A percentile compares a stretch with the other conserved stretches of the same genome.
phyloP scores from a whole-genome alignment of 768 basidiomycete genomes.

The Trametes cubensis region DNA sequence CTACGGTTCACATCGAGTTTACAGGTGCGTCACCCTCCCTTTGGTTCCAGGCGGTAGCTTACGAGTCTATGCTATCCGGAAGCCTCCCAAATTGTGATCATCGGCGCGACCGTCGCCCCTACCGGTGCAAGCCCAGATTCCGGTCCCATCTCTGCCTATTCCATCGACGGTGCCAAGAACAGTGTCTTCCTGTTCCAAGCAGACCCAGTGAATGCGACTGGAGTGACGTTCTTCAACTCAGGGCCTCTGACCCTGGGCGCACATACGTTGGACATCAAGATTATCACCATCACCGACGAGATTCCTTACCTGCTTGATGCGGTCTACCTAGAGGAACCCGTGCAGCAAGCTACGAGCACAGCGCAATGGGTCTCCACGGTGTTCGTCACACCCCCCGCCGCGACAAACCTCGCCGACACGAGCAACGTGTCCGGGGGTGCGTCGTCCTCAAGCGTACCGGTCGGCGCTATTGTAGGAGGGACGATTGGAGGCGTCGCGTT shows the following conservation, averaged over 20 bases:
- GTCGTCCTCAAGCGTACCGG: neutral
- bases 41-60: neutral
- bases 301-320: constrained; percentile 25
- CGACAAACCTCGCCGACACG: neutral
- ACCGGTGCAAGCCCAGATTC: neutral
- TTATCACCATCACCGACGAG: constrained; percentile 10
- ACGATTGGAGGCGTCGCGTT: constrained; percentile 22
- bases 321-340: constrained; percentile 17
- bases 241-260: constrained; percentile 10
- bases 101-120: constrained; percentile 20
- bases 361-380: constrained; percentile 22
- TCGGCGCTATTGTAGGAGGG: constrained; percentile 26
- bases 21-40: constrained; percentile 2
- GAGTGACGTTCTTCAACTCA: constrained; percentile 22
- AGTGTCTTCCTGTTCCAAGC: constrained; percentile 18
- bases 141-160: constrained; percentile 19
- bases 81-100: constrained; percentile 27
- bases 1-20: constrained; percentile 13
- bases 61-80: neutral
- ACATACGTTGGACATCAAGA: constrained; percentile 27
- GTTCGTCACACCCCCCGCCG: constrained; percentile 3
- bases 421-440: neutral
- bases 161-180: constrained; percentile 22
- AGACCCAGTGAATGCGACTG: neutral
- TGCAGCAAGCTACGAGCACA: neutral